Evolutionary conservation across 169 alveolate genomes (phyloP), one percentile per base, ranked within the genome.

Genomic region (Plasmodium gonderi): DNA sequence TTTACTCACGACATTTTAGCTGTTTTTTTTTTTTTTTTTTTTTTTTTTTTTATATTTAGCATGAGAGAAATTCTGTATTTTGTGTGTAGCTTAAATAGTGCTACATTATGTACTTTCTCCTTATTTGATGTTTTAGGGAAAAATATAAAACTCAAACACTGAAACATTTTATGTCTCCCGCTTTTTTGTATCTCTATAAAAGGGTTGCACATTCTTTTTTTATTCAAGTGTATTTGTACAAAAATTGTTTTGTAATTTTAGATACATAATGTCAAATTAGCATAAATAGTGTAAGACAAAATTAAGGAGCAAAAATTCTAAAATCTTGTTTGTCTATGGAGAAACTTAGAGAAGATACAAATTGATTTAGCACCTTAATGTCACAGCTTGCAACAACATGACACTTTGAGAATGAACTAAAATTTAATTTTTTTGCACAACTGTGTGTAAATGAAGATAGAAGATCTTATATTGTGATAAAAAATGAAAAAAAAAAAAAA

Each of bases 11-110:
- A 26, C 33, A 54, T 54, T 17, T 54, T 54, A 33, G 72, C 72
- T n/a, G 42, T 31, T 79, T 49, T 79, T 79, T 54, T 79, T 79
- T 79, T 79, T 47, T 45, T 76, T 76, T 45, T 12, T 76, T 5
- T 47, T 47, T 47, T 0, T 47, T 12, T 47, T 1, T 1, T 1
- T 47, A 20, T 47, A 12, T 12, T 33, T 33, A 72, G n/a, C 26
- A 36, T 17, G 36, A 11, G 36, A 54, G 72, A 1, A 54, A 54
- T 54, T 7, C 72, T 17, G 36, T 33, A 54, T 54, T 54, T 54
- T 54, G 72, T 54, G 36, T 60, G 72, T 60, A 60, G 9, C 72
- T 36, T 72, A 72, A 72, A 72, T 72, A 12, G 80, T 36, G 72
- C 72, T 60, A 60, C 72, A 60, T 60, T 60, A 60, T 29, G 36